These are phyloP conservation scores for Russula virescens DNA, from an alignment of 768 basidiomycete species.

Conservation along the genomic window DNA sequence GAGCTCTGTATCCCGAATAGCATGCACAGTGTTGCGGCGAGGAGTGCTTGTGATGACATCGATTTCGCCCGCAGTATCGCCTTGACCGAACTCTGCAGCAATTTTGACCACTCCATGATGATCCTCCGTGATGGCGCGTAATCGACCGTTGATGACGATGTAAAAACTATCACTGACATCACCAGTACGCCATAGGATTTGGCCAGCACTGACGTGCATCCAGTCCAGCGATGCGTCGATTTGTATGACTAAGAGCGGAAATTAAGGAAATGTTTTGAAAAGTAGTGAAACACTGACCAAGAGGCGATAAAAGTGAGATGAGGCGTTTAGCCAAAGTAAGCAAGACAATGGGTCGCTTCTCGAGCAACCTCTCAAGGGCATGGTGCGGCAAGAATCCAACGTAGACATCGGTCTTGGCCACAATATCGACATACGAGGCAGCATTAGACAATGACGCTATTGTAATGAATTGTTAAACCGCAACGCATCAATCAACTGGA, in stretches of 20 bases:
- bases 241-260: slow-evolving; percentile 63
- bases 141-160: slow-evolving; percentile 94
- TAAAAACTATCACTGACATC: slow-evolving; percentile 95
- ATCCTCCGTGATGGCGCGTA: slow-evolving; percentile 82
- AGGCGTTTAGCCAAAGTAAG: slow-evolving; percentile 94
- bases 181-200: slow-evolving; percentile 89
- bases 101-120: slow-evolving; percentile 74
- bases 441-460: slow-evolving; percentile 85
- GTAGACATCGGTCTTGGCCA: slow-evolving; percentile 96
- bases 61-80: slow-evolving; percentile 93
- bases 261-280: not conserved
- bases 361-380: slow-evolving; percentile 84
- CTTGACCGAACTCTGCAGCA: slow-evolving; percentile 92
- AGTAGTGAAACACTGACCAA: slow-evolving; percentile 46
- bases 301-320: slow-evolving; percentile 88
- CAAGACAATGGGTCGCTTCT: slow-evolving; percentile 91
- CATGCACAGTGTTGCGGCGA: slow-evolving; percentile 88
- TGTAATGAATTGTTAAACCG: not conserved
- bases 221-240: slow-evolving; percentile 97
- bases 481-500: not conserved
- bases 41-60: slow-evolving; percentile 93
- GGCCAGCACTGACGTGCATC: slow-evolving; percentile 95
- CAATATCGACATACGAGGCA: slow-evolving; percentile 94
- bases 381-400: slow-evolving; percentile 90
- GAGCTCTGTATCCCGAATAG: slow-evolving; percentile 95